phyloP scores from a whole-genome alignment of 2,329 filamentous ascomycete genomes.

The Fusarium sp. region DNA sequence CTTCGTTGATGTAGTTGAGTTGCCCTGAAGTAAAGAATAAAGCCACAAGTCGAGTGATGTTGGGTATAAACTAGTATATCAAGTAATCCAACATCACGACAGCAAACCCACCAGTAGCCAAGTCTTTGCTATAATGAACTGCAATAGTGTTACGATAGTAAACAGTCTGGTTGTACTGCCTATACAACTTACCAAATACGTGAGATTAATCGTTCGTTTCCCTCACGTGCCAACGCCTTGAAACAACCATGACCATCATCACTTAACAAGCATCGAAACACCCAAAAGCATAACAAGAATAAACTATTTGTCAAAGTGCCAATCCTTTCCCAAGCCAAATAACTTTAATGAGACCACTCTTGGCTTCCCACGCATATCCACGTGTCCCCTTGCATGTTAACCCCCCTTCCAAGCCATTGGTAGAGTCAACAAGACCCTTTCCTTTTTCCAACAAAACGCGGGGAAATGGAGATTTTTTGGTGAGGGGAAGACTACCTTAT shows the following conservation, averaged over 20 bases:
- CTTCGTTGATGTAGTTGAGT: neutral
- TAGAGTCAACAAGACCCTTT: neutral
- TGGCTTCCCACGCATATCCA: constrained; percentile 24
- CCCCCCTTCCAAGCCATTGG: constrained; percentile 1
- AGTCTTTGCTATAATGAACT: neutral
- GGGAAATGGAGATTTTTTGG: constrained; percentile 41
- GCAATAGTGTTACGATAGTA: neutral
- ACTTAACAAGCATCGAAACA: constrained; percentile 17
- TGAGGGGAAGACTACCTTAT: constrained; percentile 32
- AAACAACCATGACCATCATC: constrained; percentile 1
- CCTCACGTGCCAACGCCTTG: constrained; percentile 10
- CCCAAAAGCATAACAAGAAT: neutral
- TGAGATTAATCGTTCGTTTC: neutral
- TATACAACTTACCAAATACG: neutral
- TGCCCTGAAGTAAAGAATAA: neutral
- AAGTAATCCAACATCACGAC: neutral
- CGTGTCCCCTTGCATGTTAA: constrained; percentile 14
- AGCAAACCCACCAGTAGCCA: neutral
- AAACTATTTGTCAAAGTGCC: neutral
- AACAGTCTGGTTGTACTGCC: neutral
- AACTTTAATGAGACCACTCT: constrained; percentile 27
- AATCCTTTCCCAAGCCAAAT: neutral
- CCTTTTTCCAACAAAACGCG: constrained; percentile 35
- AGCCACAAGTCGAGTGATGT: neutral
- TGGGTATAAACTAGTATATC: neutral